Evolutionary conservation across 805 yeast genomes (phyloP), one percentile per base, ranked within the genome.

Genomic region (Candida succiphila): DNA sequence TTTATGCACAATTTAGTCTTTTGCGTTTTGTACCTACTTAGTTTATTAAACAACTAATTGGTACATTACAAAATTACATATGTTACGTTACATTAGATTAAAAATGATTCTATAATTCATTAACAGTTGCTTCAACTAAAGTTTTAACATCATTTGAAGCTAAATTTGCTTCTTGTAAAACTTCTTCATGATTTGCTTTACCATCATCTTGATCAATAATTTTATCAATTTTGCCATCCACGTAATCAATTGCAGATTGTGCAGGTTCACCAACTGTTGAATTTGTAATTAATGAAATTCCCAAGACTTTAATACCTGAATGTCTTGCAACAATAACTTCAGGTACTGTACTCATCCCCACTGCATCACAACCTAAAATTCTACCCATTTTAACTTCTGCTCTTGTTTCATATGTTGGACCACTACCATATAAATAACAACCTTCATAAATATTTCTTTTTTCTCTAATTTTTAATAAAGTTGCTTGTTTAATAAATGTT

Each of bases 271-370:
- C 69, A 6, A 87, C 82, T 25, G 85, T 87, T 1, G 73, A 78
- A 51, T 89, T 89, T 16, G 97, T 89, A 45, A 89, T 79, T 39
- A 92, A 65, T 42, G 92, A 80, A 27, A 89, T 55, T 0, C 96
- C 97, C 40, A 89, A 61, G 5, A 87, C 95, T 42, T 64, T 69
- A 61, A 92, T 57, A 1, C 88, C 94, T 38, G 78, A 70, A 54
- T 92, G 97, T 53, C 95, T 76, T 2, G 96, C 97, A 15, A 86
- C 80, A 39, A 86, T 75, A 2, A 86, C 95, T 57, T 89, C 98
- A 0, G 98, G 96, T 23, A 89, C 96, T 1, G 97, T 92, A 37
- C 95, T 82, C 98, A 89, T 89, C 4, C 97, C 97, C 2, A 88
- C 97, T 0, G 92, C 83, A 56, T 89, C 97, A 33, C 85, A 96